A percentile compares a stretch with the other conserved stretches of the same genome.
These are phyloP conservation scores for Przewalskia tangutica DNA, from an alignment of 257 asterid species.

Conservation along the genomic window DNA sequence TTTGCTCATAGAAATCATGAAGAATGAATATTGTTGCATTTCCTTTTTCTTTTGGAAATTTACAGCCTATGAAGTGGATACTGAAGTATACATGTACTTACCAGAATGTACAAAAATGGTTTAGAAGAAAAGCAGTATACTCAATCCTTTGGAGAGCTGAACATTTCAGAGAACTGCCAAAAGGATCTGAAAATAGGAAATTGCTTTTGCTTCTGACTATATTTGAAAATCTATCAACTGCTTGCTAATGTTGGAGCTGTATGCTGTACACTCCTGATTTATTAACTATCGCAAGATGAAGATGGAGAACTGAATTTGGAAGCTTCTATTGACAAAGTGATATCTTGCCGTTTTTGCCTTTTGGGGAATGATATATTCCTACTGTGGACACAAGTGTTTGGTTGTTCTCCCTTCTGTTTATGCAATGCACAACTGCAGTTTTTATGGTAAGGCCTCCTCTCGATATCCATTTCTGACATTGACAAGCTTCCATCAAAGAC, in stretches of 20 bases:
- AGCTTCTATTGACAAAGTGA: not conserved
- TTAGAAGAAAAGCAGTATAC: not conserved
- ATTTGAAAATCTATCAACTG: not conserved
- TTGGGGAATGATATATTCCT: conserved; percentile 2
- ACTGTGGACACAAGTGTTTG: not conserved
- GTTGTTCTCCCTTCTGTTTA: not conserved
- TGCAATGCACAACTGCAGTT: conserved; percentile 28
- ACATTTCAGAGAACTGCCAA: not conserved
- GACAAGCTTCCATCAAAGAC: conserved; percentile 17
- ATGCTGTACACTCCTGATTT: not conserved
- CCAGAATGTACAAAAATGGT: not conserved
- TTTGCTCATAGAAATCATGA: not conserved
- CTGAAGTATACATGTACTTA: not conserved
- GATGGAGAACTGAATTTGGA: not conserved
- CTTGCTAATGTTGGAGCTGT: not conserved
- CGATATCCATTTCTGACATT: not conserved
- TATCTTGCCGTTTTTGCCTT: not conserved
- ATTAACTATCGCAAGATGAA: not conserved
- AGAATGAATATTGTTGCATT: not conserved
- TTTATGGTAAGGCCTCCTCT: conserved; percentile 19
- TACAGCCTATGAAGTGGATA: not conserved
- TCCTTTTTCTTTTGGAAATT: not conserved
- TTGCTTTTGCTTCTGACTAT: not conserved
- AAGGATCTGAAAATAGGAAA: not conserved
- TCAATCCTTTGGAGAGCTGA: not conserved